Percentiles rank a stretch among this genome's conserved stretches.
Conservation (phyloP, 75 land plant species). For the Cupressus sempervirens region DNA sequence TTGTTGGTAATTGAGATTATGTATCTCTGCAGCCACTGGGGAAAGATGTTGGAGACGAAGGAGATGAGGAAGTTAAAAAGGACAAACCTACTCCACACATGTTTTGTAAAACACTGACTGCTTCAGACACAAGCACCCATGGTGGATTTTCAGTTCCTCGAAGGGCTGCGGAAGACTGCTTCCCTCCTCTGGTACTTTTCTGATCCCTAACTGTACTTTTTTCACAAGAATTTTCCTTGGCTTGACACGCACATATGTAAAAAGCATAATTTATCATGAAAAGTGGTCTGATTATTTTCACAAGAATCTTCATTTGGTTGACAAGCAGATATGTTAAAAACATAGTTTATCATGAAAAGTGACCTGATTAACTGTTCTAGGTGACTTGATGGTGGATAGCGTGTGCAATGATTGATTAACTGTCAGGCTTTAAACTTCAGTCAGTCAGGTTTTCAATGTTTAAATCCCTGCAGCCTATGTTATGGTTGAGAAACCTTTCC, state of each 20-base stretch:
- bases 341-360: background rate
- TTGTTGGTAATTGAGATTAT: constrained; percentile 9
- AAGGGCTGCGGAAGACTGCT: constrained; percentile 91
- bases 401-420: background rate
- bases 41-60: constrained; percentile 24
- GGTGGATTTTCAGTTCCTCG: constrained; percentile 93
- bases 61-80: constrained; percentile 29
- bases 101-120: constrained; percentile 88
- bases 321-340: background rate
- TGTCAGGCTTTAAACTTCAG: background rate
- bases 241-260: background rate
- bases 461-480: background rate
- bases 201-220: background rate
- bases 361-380: background rate
- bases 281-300: too few species aligned
- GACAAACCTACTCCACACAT: constrained; percentile 49
- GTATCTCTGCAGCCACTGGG: constrained; percentile 18
- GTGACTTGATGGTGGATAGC: background rate
- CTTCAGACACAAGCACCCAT: constrained; percentile 90
- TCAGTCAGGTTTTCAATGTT: background rate
- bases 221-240: background rate
- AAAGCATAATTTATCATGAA: background rate
- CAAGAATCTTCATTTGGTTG: background rate
- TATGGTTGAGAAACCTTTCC: background rate
- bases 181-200: constrained; percentile 71